Evolutionary conservation across 257 asterid species (phyloP).

Genomic region (Knoxia roxburghii): DNA sequence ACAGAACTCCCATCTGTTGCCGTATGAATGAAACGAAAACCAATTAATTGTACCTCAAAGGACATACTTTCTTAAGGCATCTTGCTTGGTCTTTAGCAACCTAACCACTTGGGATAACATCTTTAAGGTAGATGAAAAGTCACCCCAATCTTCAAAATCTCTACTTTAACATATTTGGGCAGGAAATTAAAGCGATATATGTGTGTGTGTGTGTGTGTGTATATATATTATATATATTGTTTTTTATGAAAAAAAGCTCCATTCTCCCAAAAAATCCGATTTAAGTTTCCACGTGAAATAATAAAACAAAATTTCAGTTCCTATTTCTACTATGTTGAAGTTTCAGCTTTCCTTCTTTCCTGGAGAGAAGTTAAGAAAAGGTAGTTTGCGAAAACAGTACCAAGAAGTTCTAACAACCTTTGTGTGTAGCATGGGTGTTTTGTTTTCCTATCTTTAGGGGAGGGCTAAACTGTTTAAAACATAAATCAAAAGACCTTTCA

Average conservation of each 20-base stretch:
- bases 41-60: conserved; percentile 8
- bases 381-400: neutral
- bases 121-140: neutral
- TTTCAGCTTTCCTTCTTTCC: neutral
- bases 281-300: neutral
- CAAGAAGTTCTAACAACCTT: neutral
- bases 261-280: neutral
- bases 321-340: neutral
- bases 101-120: neutral
- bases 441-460: neutral
- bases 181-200: neutral
- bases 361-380: neutral
- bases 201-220: no score
- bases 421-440: neutral
- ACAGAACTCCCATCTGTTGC: conserved; percentile 62
- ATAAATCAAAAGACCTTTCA: no score
- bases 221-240: no score
- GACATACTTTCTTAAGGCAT: neutral
- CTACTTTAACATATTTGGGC: neutral
- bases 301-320: neutral
- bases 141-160: neutral
- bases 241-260: neutral
- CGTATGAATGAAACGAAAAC: conserved; percentile 17
- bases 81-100: neutral
- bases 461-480: neutral